These are phyloP conservation scores for Antitrichia curtipendula DNA, from an alignment of 225 moss, liverwort and hornwort genomes.

Conservation along the genomic window DNA sequence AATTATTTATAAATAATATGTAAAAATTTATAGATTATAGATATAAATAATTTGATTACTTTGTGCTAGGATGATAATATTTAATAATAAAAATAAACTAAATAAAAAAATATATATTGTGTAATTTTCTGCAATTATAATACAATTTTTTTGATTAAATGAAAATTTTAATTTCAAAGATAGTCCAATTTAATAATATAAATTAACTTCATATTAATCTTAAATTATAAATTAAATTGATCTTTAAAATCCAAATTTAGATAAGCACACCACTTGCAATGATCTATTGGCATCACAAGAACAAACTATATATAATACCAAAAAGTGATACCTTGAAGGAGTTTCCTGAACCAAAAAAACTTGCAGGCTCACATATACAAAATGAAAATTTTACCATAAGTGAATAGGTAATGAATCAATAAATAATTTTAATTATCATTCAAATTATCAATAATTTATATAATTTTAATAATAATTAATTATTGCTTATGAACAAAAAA, in stretches of 20 bases:
- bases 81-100: background rate
- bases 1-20: accelerated
- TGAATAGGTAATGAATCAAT: background rate
- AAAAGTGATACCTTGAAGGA: background rate
- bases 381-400: background rate
- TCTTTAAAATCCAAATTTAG: background rate
- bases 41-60: background rate
- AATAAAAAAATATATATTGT: too few species aligned
- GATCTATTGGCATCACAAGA: background rate
- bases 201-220: background rate
- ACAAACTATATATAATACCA: background rate
- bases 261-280: background rate
- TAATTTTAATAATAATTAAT: too few species aligned
- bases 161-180: too few species aligned
- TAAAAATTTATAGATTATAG: accelerated
- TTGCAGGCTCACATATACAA: background rate
- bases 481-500: background rate
- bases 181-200: background rate
- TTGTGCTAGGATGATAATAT: accelerated
- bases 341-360: too few species aligned
- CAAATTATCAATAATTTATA: too few species aligned
- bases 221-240: background rate
- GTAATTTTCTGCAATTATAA: too few species aligned
- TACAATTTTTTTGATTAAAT: background rate
- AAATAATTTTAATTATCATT: too few species aligned